phyloP scores from a whole-genome alignment of 2,329 filamentous ascomycete species.

The Curvularia spicifera region DNA sequence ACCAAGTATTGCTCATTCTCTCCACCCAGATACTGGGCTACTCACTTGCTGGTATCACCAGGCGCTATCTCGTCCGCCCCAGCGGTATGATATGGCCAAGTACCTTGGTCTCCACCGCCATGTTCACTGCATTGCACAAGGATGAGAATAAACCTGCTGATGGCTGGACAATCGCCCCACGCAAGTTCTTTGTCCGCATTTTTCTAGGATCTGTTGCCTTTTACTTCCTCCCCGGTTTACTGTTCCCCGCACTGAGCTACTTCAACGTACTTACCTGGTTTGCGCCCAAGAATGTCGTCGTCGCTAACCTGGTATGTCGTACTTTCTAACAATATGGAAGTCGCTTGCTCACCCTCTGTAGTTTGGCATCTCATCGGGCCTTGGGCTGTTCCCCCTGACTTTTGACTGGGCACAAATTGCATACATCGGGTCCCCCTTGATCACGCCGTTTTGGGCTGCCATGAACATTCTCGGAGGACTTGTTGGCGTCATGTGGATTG shows the following conservation, averaged over 20 bases:
- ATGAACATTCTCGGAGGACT: slow-evolving; percentile 83
- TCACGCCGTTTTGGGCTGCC: slow-evolving; percentile 86
- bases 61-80: slow-evolving; percentile 81
- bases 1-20: slow-evolving; percentile 81
- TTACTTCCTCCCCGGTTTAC: slow-evolving; percentile 82
- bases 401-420: slow-evolving; percentile 94
- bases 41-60: slow-evolving; percentile 80
- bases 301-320: slow-evolving; percentile 72
- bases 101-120: slow-evolving; percentile 84
- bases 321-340: background rate
- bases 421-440: slow-evolving; percentile 81
- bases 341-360: slow-evolving; percentile 30
- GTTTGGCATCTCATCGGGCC: slow-evolving; percentile 83
- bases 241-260: slow-evolving; percentile 85
- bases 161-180: slow-evolving; percentile 81
- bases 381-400: slow-evolving; percentile 83
- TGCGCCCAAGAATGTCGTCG: slow-evolving; percentile 81
- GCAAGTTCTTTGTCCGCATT: slow-evolving; percentile 81
- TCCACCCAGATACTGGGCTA: slow-evolving; percentile 89
- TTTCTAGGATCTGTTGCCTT: slow-evolving; percentile 76
- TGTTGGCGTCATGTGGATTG: slow-evolving; percentile 82
- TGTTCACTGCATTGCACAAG: slow-evolving; percentile 87
- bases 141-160: slow-evolving; percentile 81
- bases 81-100: slow-evolving; percentile 92
- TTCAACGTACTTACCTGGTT: slow-evolving; percentile 92